Evolutionary conservation across 768 basidiomycete genomes (phyloP), one percentile per base, ranked within the genome.

Genomic region (Mrakia hoshinonis): DNA sequence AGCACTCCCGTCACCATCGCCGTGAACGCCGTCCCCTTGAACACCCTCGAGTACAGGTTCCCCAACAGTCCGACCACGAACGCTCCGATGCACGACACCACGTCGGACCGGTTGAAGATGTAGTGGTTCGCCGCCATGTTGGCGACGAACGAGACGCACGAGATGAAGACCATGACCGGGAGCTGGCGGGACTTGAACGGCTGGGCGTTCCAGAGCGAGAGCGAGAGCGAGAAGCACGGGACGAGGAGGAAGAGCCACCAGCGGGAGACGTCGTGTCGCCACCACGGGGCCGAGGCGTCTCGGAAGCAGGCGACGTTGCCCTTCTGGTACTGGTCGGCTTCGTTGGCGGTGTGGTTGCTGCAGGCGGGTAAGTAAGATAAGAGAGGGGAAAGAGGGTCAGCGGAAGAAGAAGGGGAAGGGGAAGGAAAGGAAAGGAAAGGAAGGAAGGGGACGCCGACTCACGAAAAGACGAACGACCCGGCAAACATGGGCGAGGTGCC

Each of bases 111-210:
- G 31, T 66, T 52, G 64, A 52, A 48, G 22, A 66, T 66, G 34
- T 49, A 66, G 90, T 91, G 79, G 92, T 92, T 24, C 91, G 91
- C 4, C 22, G 61, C 61, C 61, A 34, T 62, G 38, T 62, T 62
- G 31, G 34, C 61, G 61, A 62, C 61, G 64, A 66, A 66, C n/a
- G 31, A 31, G 18, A 29, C 38, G 29, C 64, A 66, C 18, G 64
- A 31, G 26, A 66, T 66, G 64, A 52, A 20, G 24, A 66, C 34
- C 49, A 52, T 48, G 22, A 52, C 64, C 29, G 49, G 46, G 29
- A 52, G 18, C 29, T 66, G 47, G 31, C 49, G 47, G 43, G 43
- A 47, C 10, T 46, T 24, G 26, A 66, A n/a, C 9, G 46, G 46
- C 18, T 48, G 47, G 13, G 29, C n/a, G 24, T 48, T 66, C 64